Evolutionary conservation across 139 green algal genomes (phyloP).

Genomic region (Ettlia oleoabundans): DNA sequence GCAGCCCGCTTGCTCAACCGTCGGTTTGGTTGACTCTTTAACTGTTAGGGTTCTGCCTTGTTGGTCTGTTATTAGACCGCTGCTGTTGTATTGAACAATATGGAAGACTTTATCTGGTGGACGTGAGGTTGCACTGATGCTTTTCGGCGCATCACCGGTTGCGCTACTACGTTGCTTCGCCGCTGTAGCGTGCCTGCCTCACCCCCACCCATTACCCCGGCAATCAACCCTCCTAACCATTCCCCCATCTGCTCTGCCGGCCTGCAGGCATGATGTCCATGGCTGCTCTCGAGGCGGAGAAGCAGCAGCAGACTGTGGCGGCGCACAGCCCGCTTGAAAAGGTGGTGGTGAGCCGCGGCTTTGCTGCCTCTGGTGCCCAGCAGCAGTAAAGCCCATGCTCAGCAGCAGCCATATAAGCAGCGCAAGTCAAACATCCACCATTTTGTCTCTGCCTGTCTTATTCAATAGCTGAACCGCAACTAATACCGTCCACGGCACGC

Average conservation of each 20-base stretch:
- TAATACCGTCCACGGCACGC: no score
- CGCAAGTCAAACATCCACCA: neutral
- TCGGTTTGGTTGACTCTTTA: no score
- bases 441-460: neutral
- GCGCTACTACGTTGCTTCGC: no score
- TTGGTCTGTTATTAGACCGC: no score
- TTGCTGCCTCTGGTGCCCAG: constrained; percentile 45
- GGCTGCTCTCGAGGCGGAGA: constrained; percentile 46
- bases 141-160: no score
- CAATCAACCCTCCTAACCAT: neutral
- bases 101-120: no score
- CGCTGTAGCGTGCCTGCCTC: neutral
- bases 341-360: constrained; percentile 39
- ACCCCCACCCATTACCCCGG: neutral
- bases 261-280: constrained; percentile 62
- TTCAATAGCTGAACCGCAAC: no score
- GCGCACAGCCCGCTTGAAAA: constrained; percentile 50
- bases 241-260: neutral
- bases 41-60: no score
- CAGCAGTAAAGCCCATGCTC: neutral
- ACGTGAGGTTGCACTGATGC: no score
- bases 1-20: no score
- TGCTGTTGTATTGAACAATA: no score
- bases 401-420: neutral
- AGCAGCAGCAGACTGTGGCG: constrained; percentile 38